Conservation (phyloP, 306 rosid genomes). For the Gleditsia sinensis region DNA sequence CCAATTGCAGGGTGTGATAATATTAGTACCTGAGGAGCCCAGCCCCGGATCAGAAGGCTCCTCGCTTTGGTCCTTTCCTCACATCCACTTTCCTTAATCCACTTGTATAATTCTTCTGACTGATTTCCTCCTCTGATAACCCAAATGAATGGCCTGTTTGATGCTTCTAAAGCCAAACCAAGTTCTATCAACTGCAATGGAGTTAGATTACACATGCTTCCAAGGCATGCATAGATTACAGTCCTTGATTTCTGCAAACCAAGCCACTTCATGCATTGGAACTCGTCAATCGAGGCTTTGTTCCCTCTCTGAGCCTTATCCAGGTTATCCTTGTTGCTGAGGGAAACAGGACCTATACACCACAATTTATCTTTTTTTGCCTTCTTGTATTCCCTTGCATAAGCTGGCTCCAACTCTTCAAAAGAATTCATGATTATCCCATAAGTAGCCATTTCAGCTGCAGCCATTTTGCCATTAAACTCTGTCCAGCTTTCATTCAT, state of each 20-base stretch:
- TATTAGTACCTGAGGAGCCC: slow-evolving; percentile 69
- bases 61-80: slow-evolving; percentile 47
- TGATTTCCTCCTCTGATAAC: slow-evolving; percentile 43
- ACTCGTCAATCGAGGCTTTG: slow-evolving; percentile 35
- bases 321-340: slow-evolving; percentile 32
- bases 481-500: slow-evolving; percentile 15
- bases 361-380: slow-evolving; percentile 34
- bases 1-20: slow-evolving; percentile 56
- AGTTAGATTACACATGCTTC: too few relatives aligned
- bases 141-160: slow-evolving; percentile 56
- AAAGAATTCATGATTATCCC: slow-evolving; percentile 59
- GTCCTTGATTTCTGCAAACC: slow-evolving; percentile 37
- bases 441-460: slow-evolving; percentile 49
- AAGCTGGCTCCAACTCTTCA: slow-evolving; percentile 56
- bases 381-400: slow-evolving; percentile 44
- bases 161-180: slow-evolving; percentile 57
- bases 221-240: slow-evolving; percentile 57
- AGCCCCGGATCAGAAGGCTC: slow-evolving; percentile 52
- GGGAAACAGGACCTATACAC: slow-evolving; percentile 60
- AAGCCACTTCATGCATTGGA: slow-evolving; percentile 52
- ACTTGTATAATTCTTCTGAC: slow-evolving; percentile 43
- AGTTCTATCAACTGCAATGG: slow-evolving; percentile 51
- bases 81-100: slow-evolving; percentile 46
- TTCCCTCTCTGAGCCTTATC: slow-evolving; percentile 50
- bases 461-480: slow-evolving; percentile 31